phyloP scores from a whole-genome alignment of 2,329 filamentous ascomycete genomes.

The Thielaviopsis populi region DNA sequence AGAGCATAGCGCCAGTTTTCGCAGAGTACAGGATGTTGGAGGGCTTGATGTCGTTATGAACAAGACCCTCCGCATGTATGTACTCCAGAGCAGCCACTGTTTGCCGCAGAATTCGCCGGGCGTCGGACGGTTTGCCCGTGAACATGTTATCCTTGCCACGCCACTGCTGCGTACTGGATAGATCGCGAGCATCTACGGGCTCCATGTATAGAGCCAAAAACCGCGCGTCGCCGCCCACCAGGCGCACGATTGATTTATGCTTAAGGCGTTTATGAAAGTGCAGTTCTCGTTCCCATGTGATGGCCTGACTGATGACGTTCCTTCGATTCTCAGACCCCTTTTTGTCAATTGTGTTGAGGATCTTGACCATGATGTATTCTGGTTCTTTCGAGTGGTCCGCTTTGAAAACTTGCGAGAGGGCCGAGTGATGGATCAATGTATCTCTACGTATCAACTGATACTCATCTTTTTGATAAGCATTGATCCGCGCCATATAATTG shows the following conservation, averaged over 20 bases:
- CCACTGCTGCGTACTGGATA: conserved; percentile 36
- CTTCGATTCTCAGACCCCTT: neutral
- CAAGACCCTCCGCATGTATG: conserved; percentile 37
- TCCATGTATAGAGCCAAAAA: conserved; percentile 48
- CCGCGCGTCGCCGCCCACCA: conserved; percentile 45
- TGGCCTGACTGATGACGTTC: conserved; percentile 36
- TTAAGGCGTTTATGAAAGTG: conserved; percentile 39
- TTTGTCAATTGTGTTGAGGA: neutral
- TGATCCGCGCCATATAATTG: neutral
- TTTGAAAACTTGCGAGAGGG: conserved; percentile 4
- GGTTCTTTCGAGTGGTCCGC: neutral
- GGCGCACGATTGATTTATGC: conserved; percentile 42
- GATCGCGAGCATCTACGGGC: conserved; percentile 41
- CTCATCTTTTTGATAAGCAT: neutral
- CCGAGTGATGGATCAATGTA: neutral
- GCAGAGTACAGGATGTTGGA: conserved; percentile 45
- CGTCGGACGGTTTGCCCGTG: conserved; percentile 34
- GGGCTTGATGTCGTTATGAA: conserved; percentile 50
- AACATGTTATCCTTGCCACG: conserved; percentile 37
- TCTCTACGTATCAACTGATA: conserved; percentile 3
- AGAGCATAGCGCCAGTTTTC: conserved; percentile 43
- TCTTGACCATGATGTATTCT: conserved; percentile 9
- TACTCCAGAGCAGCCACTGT: conserved; percentile 40
- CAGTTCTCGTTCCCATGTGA: conserved; percentile 45
- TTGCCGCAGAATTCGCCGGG: conserved; percentile 37